These are phyloP conservation scores for Pseudocohnilembus persalinus DNA, from an alignment of 169 alveolate species.

Conservation along the genomic window DNA sequence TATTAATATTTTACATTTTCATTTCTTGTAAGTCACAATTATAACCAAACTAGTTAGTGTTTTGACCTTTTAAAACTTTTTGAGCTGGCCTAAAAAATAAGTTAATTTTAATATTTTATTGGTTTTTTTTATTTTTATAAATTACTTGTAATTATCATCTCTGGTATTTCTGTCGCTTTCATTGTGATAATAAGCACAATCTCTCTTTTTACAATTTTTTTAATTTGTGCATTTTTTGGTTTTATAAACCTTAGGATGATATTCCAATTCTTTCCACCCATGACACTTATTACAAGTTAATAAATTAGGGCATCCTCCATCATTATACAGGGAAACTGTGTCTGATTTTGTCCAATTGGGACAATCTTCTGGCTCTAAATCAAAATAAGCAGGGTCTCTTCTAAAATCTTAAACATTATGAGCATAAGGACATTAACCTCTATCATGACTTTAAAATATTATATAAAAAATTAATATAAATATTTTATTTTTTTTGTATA, in stretches of 20 bases:
- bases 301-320: conserved; percentile 48
- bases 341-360: conserved; percentile 36
- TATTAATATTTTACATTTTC: too few species aligned
- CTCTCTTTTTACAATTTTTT: conserved; percentile 36
- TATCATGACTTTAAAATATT: conserved; percentile 41
- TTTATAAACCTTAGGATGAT: conserved; percentile 65
- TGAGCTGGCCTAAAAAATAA: neutral
- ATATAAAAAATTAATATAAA: neutral
- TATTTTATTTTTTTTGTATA: neutral
- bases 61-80: neutral
- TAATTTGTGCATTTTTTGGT: conserved; percentile 51
- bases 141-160: neutral
- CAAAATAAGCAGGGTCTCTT: conserved; percentile 53
- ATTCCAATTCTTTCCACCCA: conserved; percentile 68
- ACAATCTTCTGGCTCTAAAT: conserved; percentile 44
- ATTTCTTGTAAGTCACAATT: too few species aligned
- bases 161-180: neutral
- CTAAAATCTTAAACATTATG: conserved; percentile 67
- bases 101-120: too few species aligned
- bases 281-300: conserved; percentile 62
- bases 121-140: too few species aligned
- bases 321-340: conserved; percentile 14
- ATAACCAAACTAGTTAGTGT: neutral
- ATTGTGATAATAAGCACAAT: neutral
- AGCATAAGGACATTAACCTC: conserved; percentile 67